phyloP scores from a whole-genome alignment of 2,329 filamentous ascomycete genomes.

The Nemania sp. region DNA sequence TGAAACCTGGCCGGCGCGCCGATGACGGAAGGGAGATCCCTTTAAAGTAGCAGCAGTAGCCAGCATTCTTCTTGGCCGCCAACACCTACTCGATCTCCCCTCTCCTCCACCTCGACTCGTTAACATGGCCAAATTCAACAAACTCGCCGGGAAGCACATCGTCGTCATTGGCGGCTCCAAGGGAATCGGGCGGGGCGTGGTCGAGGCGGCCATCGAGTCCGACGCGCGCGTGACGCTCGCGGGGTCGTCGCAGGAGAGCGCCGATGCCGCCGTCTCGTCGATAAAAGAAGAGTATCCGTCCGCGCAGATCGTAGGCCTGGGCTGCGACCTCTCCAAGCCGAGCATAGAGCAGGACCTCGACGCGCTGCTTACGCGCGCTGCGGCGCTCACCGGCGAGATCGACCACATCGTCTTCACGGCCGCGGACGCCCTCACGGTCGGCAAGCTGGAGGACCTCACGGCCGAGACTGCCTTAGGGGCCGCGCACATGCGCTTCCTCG shows the following conservation, averaged over 20 bases:
- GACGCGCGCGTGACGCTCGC: conserved; percentile 35
- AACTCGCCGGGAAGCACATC: conserved; percentile 39
- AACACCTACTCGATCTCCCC: background rate
- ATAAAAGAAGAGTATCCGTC: conserved; percentile 30
- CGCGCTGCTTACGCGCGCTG: conserved; percentile 23
- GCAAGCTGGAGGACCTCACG: conserved; percentile 32
- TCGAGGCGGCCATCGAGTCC: conserved; percentile 34
- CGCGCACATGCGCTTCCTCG: conserved; percentile 40
- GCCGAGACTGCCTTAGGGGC: conserved; percentile 33
- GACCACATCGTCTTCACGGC: conserved; percentile 41
- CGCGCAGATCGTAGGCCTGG: conserved; percentile 24
- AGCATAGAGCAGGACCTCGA: conserved; percentile 36
- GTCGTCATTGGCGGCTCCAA: conserved; percentile 38
- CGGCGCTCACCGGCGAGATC: conserved; percentile 24
- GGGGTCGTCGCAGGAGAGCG: conserved; percentile 31
- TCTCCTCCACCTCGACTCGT: background rate
- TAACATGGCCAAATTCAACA: conserved; percentile 40
- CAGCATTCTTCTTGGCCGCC: too few relatives aligned
- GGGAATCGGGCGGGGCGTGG: conserved; percentile 39
- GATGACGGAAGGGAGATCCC: background rate
- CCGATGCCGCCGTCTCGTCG: conserved; percentile 28
- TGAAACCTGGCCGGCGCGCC: background rate
- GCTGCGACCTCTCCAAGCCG: conserved; percentile 32
- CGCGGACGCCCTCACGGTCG: conserved; percentile 35
- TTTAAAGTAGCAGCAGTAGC: too few relatives aligned